phyloP scores from a whole-genome alignment of 2,329 filamentous ascomycete genomes.

The Sphaerulina musiva region DNA sequence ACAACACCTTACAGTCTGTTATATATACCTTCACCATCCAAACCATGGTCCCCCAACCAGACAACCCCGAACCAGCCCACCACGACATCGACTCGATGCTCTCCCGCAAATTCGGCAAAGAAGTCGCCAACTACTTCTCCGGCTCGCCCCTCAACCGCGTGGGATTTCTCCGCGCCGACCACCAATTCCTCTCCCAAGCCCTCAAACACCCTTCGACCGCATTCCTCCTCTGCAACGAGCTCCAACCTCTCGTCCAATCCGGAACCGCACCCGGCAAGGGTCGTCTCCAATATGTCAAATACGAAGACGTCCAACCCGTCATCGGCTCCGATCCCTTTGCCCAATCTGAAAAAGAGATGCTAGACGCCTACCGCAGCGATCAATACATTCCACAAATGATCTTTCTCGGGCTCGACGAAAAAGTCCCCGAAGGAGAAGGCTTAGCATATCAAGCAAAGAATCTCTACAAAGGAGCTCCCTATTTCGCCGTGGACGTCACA shows the following conservation, averaged over 20 bases:
- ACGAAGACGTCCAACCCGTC: constrained; percentile 62
- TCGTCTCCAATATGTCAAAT: constrained; percentile 62
- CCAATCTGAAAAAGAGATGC: constrained; percentile 63
- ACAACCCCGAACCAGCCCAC: constrained; percentile 54
- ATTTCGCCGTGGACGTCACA: constrained; percentile 85
- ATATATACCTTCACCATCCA: neutral
- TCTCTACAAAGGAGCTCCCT: constrained; percentile 69
- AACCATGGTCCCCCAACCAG: constrained; percentile 32
- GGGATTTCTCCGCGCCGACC: constrained; percentile 67
- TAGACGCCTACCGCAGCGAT: constrained; percentile 67
- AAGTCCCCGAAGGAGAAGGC: constrained; percentile 44
- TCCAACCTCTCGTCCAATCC: constrained; percentile 57
- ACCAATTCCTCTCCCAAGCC: constrained; percentile 62
- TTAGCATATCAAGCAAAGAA: constrained; percentile 59
- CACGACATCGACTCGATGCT: constrained; percentile 61
- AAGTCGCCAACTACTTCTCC: constrained; percentile 78
- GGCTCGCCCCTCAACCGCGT: constrained; percentile 70
- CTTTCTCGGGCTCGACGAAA: constrained; percentile 78
- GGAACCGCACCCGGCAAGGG: constrained; percentile 35
- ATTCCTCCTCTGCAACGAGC: constrained; percentile 73
- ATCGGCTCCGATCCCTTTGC: constrained; percentile 67
- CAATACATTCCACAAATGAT: constrained; percentile 63
- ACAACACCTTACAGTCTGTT: too few species aligned
- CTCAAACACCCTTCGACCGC: constrained; percentile 58
- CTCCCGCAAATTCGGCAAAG: constrained; percentile 68